Evolutionary conservation across 2,329 filamentous ascomycete species (phyloP).

Genomic region (Epichloe sibirici): DNA sequence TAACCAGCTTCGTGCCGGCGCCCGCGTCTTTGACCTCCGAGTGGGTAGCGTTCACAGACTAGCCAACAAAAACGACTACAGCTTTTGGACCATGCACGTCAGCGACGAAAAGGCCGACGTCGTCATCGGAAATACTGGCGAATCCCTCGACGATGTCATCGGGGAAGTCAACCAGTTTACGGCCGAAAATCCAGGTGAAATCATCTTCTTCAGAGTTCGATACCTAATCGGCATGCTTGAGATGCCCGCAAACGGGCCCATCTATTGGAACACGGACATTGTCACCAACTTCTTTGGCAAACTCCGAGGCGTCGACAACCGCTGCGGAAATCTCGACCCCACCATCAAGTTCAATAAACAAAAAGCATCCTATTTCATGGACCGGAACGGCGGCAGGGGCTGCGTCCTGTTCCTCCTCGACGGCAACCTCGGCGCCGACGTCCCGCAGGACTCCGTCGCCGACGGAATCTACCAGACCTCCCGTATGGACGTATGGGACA

Average conservation of each 20-base stretch:
- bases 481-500: constrained; percentile 15
- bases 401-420: constrained; percentile 22
- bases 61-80: constrained; percentile 8
- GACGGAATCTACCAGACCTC: constrained; percentile 19
- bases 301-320: constrained; percentile 28
- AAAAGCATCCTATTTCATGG: constrained; percentile 18
- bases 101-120: constrained; percentile 20
- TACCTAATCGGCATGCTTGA: constrained; percentile 29
- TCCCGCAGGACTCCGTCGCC: constrained; percentile 12
- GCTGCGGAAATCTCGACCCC: constrained; percentile 18
- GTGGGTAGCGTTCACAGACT: constrained; percentile 20
- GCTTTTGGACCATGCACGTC: constrained; percentile 31
- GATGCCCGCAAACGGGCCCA: constrained; percentile 13
- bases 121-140: constrained; percentile 33
- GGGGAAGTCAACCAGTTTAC: constrained; percentile 33
- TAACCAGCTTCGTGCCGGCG: constrained; percentile 31
- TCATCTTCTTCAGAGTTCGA: constrained; percentile 33
- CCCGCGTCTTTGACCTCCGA: constrained; percentile 36
- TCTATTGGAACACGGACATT: constrained; percentile 24
- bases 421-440: constrained; percentile 10
- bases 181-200: constrained; percentile 27
- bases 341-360: constrained; percentile 15
- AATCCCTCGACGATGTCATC: constrained; percentile 29
- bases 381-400: constrained; percentile 18
- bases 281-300: constrained; percentile 30